phyloP scores from a whole-genome alignment of 805 yeast genomes.

The Candida incommunis region DNA sequence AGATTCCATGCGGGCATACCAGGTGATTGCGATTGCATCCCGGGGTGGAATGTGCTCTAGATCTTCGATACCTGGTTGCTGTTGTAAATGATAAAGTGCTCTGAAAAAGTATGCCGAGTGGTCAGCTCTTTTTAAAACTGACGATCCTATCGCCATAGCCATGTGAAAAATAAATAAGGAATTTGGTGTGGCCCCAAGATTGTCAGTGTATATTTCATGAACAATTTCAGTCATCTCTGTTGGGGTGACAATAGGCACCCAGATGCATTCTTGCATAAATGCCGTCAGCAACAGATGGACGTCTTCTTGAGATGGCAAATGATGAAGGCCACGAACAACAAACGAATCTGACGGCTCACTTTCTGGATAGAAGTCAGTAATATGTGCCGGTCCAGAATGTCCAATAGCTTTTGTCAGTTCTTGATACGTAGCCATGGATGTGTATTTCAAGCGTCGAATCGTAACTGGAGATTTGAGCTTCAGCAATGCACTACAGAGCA shows the following conservation, averaged over 20 bases:
- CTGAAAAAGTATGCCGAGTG: neutral
- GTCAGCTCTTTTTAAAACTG: neutral
- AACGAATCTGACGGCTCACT: neutral
- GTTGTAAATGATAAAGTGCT: neutral
- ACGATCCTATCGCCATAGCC: neutral
- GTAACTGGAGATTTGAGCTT: neutral
- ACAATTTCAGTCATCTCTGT: neutral
- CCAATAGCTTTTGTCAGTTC: neutral
- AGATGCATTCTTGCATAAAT: conserved; percentile 1
- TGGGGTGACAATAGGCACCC: neutral
- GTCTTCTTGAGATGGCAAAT: neutral
- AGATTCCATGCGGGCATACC: neutral
- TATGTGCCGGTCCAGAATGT: neutral
- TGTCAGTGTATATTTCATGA: neutral
- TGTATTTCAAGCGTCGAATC: neutral
- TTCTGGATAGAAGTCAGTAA: no score
- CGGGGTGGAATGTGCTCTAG: neutral
- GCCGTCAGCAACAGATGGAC: neutral
- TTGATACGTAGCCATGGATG: neutral
- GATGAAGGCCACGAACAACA: neutral
- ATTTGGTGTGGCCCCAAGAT: neutral
- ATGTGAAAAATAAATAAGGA: neutral
- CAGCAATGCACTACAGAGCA: neutral
- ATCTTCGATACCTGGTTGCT: neutral
- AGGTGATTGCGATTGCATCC: neutral